Evolutionary conservation across 352 stramenopile species (phyloP).

Genomic region (Pythium folliculosum): DNA sequence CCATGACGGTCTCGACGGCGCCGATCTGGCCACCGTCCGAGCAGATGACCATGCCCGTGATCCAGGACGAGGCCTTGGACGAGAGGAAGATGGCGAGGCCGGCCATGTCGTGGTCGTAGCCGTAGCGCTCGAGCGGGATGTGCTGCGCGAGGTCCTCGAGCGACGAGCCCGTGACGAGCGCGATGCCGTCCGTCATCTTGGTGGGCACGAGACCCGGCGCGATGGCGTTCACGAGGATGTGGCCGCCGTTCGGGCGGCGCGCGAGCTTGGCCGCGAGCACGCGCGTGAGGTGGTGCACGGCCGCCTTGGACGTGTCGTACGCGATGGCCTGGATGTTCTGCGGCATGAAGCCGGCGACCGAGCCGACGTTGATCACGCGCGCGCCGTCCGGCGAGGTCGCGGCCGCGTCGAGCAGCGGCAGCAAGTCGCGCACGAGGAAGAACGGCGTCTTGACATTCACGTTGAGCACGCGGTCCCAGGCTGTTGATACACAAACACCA

Average conservation of each 20-base stretch:
- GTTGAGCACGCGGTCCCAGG: conserved; percentile 91
- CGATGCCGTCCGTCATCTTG: conserved; percentile 88
- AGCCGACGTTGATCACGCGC: conserved; percentile 79
- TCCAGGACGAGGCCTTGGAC: conserved; percentile 88
- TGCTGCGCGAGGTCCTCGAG: conserved; percentile 63
- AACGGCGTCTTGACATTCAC: conserved; percentile 96
- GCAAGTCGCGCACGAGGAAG: conserved; percentile 89
- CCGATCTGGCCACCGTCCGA: conserved; percentile 89
- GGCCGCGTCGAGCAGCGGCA: conserved; percentile 87
- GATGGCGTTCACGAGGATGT: conserved; percentile 96
- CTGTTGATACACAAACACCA: conserved; percentile 32
- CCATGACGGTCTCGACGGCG: conserved; percentile 48
- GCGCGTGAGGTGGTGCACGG: conserved; percentile 93
- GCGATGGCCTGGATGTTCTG: conserved; percentile 89
- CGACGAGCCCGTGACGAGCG: conserved; percentile 40
- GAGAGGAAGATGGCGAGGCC: conserved; percentile 92
- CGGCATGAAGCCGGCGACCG: conserved; percentile 73
- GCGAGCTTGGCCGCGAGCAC: conserved; percentile 91
- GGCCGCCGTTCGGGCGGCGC: conserved; percentile 65
- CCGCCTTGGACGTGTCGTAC: conserved; percentile 96
- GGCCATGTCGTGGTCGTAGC: conserved; percentile 91
- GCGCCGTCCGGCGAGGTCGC: conserved; percentile 44
- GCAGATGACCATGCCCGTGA: conserved; percentile 90
- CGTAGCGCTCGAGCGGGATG: conserved; percentile 86
- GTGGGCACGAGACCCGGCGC: conserved; percentile 91